Conservation (phyloP, 2,329 filamentous ascomycete genomes). For the Aquanectria penicillioides region DNA sequence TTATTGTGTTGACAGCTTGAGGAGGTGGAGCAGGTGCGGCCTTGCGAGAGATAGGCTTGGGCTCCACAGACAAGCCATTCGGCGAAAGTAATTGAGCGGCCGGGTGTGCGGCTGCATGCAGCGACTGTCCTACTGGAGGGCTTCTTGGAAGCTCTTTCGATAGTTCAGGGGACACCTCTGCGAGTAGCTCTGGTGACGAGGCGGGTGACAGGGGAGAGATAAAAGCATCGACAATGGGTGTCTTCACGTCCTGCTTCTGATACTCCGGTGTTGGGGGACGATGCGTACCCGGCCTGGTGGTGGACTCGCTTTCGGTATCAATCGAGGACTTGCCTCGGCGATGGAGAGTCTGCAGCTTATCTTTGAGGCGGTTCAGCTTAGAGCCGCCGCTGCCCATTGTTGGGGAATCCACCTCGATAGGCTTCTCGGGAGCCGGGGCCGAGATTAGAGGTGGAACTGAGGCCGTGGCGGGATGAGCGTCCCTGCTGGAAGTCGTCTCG, state of each 20-base stretch:
- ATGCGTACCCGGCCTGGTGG: conserved; percentile 38
- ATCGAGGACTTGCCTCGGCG: conserved; percentile 36
- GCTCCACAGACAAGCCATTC: conserved; percentile 26
- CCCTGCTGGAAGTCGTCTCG: conserved; percentile 23
- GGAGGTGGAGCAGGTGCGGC: conserved; percentile 34
- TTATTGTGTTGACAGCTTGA: conserved; percentile 35
- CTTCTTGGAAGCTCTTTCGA: conserved; percentile 33
- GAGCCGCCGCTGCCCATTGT: conserved; percentile 48
- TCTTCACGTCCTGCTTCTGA: conserved; percentile 53
- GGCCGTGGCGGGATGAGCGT: conserved; percentile 13
- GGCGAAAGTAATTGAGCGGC: conserved; percentile 24
- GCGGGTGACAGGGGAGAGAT: conserved; percentile 58
- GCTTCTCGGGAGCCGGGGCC: conserved; percentile 25
- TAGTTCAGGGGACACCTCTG: conserved; percentile 50
- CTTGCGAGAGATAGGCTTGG: conserved; percentile 40
- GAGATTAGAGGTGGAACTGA: not conserved
- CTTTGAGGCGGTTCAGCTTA: conserved; percentile 45
- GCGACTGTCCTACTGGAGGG: conserved; percentile 12
- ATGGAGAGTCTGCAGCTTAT: conserved; percentile 41
- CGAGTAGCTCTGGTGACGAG: conserved; percentile 53
- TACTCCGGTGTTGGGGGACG: conserved; percentile 62
- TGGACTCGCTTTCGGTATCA: conserved; percentile 34
- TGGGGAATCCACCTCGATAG: conserved; percentile 33
- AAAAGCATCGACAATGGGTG: conserved; percentile 47
- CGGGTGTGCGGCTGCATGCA: conserved; percentile 10